Conservation (phyloP, 2,329 filamentous ascomycete species). For the Colletotrichum sp. region DNA sequence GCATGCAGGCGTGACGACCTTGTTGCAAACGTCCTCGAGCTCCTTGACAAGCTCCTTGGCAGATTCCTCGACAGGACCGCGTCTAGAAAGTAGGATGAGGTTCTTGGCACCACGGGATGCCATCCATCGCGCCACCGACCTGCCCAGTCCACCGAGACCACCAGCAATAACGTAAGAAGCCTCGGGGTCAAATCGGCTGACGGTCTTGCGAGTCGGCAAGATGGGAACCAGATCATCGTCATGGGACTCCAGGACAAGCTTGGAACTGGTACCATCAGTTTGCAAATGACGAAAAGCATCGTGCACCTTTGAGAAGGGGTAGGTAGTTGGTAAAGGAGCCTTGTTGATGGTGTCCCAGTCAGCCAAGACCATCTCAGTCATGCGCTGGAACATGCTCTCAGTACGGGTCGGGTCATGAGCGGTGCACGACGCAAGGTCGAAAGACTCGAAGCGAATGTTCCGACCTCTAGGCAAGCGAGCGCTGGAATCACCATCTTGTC, state of each 20-base stretch:
- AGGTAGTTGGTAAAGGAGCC: not conserved
- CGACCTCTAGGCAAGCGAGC: slow-evolving; percentile 48
- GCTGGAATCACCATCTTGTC: slow-evolving; percentile 32
- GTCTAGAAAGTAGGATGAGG: slow-evolving; percentile 33
- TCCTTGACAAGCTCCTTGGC: slow-evolving; percentile 22
- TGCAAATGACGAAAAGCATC: slow-evolving; percentile 26
- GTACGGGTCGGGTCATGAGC: not conserved
- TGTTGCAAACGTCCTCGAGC: slow-evolving; percentile 8
- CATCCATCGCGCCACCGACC: slow-evolving; percentile 27
- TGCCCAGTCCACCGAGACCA: slow-evolving; percentile 29
- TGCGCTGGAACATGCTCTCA: not conserved
- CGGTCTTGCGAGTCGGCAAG: not conserved
- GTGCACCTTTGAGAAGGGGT: not conserved
- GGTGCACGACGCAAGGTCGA: slow-evolving; percentile 38
- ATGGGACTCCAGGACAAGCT: not conserved
- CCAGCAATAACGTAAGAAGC: slow-evolving; percentile 16
- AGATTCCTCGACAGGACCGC: slow-evolving; percentile 21
- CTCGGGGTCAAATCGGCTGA: slow-evolving; percentile 3
- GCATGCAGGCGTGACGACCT: slow-evolving; percentile 17
- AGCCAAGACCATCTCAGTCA: slow-evolving; percentile 34
- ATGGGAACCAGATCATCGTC: not conserved
- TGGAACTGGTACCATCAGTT: not conserved
- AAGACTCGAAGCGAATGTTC: slow-evolving; percentile 51
- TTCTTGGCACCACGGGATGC: slow-evolving; percentile 27
- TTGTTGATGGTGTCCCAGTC: slow-evolving; percentile 30